These are phyloP conservation scores for Cubamyces sp. DNA, from an alignment of 768 basidiomycete genomes.

Conservation along the genomic window DNA sequence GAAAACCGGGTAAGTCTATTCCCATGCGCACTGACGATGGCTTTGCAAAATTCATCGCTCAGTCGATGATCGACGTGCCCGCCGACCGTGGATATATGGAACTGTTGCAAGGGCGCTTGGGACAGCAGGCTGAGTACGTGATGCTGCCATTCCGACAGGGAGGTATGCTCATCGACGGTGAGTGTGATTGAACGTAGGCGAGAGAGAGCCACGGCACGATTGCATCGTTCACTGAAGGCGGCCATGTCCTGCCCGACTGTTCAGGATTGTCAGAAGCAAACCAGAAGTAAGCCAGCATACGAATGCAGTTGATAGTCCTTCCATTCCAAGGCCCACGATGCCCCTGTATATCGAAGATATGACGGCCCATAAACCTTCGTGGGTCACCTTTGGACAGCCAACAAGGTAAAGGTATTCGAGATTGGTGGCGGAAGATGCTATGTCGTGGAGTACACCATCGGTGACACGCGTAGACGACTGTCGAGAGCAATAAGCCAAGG, in stretches of 20 bases:
- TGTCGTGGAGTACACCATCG: constrained; percentile 52
- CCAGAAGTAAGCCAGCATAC: constrained; percentile 42
- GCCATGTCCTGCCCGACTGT: constrained; percentile 53
- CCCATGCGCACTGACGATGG: constrained; percentile 55
- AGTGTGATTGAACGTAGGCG: constrained; percentile 62
- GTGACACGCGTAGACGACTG: constrained; percentile 64
- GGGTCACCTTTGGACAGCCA: constrained; percentile 72
- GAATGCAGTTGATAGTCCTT: constrained; percentile 63
- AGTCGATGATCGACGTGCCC: constrained; percentile 40
- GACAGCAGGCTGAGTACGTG: constrained; percentile 22
- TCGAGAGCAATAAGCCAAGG: background rate
- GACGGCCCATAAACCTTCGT: constrained; percentile 58
- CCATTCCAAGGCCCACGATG: constrained; percentile 59
- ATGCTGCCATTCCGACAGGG: constrained; percentile 23
- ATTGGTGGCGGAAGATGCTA: constrained; percentile 53
- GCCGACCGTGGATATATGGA: constrained; percentile 60
- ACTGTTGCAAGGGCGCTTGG: constrained; percentile 49
- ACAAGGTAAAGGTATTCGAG: constrained; percentile 63
- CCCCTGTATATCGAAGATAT: constrained; percentile 49
- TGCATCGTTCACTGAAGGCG: constrained; percentile 46
- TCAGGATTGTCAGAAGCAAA: background rate
- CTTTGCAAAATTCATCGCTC: constrained; percentile 53
- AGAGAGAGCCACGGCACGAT: constrained; percentile 40
- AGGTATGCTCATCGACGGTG: constrained; percentile 37
- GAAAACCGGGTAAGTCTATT: constrained; percentile 58